These are phyloP conservation scores for Penicillium parvum DNA, from an alignment of 495 filamentous ascomycete species.

Conservation along the genomic window DNA sequence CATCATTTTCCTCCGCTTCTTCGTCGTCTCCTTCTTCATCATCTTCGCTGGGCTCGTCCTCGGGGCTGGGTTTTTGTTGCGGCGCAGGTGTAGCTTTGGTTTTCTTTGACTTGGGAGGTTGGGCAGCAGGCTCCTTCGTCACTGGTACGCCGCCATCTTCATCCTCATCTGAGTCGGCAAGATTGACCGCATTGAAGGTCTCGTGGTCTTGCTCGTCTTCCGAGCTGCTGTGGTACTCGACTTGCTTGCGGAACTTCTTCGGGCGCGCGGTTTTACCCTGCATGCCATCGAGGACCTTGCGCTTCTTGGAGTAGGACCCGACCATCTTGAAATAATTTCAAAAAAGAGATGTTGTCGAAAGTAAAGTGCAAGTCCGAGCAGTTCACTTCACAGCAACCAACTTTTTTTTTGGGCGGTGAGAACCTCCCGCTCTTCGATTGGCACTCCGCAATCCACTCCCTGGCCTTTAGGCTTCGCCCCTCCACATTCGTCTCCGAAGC, in stretches of 20 bases:
- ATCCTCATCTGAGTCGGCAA: conserved; percentile 64
- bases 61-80: conserved; percentile 9
- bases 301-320: conserved; percentile 52
- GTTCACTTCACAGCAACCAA: conserved; percentile 14
- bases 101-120: conserved; percentile 25
- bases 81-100: conserved; percentile 16
- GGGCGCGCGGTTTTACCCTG: conserved; percentile 52
- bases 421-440: conserved; percentile 32
- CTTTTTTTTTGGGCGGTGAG: conserved; percentile 36
- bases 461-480: conserved; percentile 24
- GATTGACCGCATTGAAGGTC: conserved; percentile 58
- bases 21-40: conserved; percentile 36
- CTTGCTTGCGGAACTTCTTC: conserved; percentile 67
- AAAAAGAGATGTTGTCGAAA: conserved; percentile 8
- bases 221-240: conserved; percentile 70
- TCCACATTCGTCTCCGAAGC: conserved; percentile 15
- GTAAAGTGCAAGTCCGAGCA: conserved; percentile 2
- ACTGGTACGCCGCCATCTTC: conserved; percentile 32
- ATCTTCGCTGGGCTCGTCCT: conserved; percentile 20
- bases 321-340: conserved; percentile 21
- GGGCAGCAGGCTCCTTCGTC: conserved; percentile 6
- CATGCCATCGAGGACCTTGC: conserved; percentile 55
- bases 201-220: conserved; percentile 46
- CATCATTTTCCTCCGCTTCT: conserved; percentile 33
- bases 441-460: conserved; percentile 28